Conservation (phyloP, 164 flowering plant species). For the Macadamia tetraphylla region DNA sequence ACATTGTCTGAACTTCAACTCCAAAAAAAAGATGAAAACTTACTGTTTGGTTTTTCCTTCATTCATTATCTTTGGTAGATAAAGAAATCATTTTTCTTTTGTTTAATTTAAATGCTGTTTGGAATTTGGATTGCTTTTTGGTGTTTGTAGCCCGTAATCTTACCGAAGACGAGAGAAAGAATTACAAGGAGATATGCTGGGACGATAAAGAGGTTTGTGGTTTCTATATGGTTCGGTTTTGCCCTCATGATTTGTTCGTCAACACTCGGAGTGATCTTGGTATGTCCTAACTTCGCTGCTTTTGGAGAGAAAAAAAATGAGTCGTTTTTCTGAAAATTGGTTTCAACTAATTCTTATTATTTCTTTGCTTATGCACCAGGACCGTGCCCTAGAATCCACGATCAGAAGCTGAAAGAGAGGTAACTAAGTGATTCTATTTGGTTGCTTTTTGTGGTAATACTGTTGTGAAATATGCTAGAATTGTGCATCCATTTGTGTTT, state of each 20-base stretch:
- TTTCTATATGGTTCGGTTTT: constrained; percentile 86
- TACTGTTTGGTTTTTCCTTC: background rate
- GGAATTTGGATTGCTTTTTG: background rate
- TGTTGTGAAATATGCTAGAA: background rate
- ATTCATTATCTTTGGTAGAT: too few species aligned
- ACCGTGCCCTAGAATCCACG: constrained; percentile 85
- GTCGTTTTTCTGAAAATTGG: background rate
- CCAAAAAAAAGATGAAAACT: background rate
- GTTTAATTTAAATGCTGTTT: background rate
- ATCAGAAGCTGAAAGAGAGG: constrained; percentile 93
- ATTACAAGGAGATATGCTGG: constrained; percentile 73
- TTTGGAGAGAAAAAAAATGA: background rate
- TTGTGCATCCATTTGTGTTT: background rate
- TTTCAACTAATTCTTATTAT: background rate
- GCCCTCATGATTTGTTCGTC: constrained; percentile 97
- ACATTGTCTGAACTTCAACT: background rate
- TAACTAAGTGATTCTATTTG: constrained; percentile 19
- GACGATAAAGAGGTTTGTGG: constrained; percentile 92
- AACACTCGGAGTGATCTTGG: constrained; percentile 97
- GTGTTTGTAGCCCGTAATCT: constrained; percentile 68
- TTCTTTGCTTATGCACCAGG: constrained; percentile 39
- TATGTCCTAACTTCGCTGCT: constrained; percentile 20
- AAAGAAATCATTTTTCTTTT: too few species aligned
- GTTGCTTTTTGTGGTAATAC: background rate
- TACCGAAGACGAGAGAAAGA: constrained; percentile 89